Percentiles rank a stretch among this genome's conserved stretches.
These are phyloP conservation scores for Lachancea kluyveri DNA, from an alignment of 805 yeast genomes.

Conservation along the genomic window DNA sequence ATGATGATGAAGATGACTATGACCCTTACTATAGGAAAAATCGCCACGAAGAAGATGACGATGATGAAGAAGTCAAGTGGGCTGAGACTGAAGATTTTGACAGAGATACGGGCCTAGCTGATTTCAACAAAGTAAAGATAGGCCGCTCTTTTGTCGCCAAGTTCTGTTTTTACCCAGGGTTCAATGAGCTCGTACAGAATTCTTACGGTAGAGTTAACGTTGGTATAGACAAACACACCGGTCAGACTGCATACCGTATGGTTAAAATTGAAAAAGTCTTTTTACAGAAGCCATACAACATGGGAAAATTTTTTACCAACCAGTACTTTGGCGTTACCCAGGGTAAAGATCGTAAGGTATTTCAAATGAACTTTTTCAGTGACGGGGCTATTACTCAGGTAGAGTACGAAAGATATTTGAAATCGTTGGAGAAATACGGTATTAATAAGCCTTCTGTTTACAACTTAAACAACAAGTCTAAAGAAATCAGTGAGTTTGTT, in stretches of 20 bases:
- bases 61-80: conserved; percentile 44
- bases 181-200: conserved; percentile 61
- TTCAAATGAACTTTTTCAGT: conserved; percentile 74
- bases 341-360: conserved; percentile 66
- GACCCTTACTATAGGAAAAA: conserved; percentile 30
- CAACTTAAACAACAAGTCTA: conserved; percentile 57
- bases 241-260: conserved; percentile 68
- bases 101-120: conserved; percentile 46
- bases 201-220: conserved; percentile 80
- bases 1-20: conserved; percentile 39
- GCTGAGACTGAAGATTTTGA: conserved; percentile 39
- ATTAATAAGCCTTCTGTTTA: conserved; percentile 47
- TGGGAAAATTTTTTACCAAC: conserved; percentile 46
- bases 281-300: conserved; percentile 43
- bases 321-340: conserved; percentile 70
- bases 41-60: conserved; percentile 35
- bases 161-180: conserved; percentile 77
- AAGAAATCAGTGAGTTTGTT: conserved; percentile 57
- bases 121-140: conserved; percentile 65
- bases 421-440: conserved; percentile 53
- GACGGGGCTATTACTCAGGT: conserved; percentile 65
- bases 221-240: conserved; percentile 59
- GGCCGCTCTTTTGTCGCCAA: conserved; percentile 74
- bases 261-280: conserved; percentile 70
- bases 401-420: conserved; percentile 68